These are phyloP conservation scores for Leccinum boreale DNA, from an alignment of 768 basidiomycete species.

Conservation along the genomic window DNA sequence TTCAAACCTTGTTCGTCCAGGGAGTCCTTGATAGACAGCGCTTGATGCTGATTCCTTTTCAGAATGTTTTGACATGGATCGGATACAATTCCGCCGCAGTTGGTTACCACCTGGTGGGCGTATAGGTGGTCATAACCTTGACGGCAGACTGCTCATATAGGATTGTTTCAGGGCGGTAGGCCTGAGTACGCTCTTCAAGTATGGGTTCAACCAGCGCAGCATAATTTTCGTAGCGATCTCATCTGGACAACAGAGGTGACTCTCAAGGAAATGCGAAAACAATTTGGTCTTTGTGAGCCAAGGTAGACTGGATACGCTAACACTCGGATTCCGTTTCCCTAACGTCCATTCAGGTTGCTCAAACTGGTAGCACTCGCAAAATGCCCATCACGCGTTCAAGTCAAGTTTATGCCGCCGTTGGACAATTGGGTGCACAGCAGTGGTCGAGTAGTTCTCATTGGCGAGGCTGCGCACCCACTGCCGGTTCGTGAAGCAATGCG, in stretches of 20 bases:
- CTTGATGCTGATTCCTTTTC: background rate
- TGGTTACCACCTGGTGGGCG: conserved; percentile 24
- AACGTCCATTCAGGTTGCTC: conserved; percentile 27
- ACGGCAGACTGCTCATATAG: background rate
- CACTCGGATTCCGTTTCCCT: background rate
- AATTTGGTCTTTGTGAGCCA: conserved; percentile 34
- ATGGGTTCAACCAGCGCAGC: conserved; percentile 26
- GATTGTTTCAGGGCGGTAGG: conserved; percentile 35
- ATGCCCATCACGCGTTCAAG: conserved; percentile 34
- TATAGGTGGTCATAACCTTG: no score
- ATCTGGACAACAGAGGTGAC: conserved; percentile 34
- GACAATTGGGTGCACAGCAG: conserved; percentile 49
- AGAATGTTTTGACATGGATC: conserved; percentile 19
- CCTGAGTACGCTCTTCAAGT: conserved; percentile 32
- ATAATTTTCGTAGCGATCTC: conserved; percentile 27
- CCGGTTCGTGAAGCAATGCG: conserved; percentile 36
- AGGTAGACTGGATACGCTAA: conserved; percentile 29
- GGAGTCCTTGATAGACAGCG: background rate
- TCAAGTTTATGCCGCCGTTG: conserved; percentile 37
- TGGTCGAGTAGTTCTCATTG: conserved; percentile 50
- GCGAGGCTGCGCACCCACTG: conserved; percentile 59
- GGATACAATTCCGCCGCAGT: conserved; percentile 22
- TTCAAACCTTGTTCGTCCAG: conserved; percentile 15
- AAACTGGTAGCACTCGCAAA: conserved; percentile 37
- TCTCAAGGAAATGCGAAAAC: conserved; percentile 28